These are phyloP conservation scores for Exophiala sideris DNA, from an alignment of 2,329 filamentous ascomycete genomes.

Conservation along the genomic window DNA sequence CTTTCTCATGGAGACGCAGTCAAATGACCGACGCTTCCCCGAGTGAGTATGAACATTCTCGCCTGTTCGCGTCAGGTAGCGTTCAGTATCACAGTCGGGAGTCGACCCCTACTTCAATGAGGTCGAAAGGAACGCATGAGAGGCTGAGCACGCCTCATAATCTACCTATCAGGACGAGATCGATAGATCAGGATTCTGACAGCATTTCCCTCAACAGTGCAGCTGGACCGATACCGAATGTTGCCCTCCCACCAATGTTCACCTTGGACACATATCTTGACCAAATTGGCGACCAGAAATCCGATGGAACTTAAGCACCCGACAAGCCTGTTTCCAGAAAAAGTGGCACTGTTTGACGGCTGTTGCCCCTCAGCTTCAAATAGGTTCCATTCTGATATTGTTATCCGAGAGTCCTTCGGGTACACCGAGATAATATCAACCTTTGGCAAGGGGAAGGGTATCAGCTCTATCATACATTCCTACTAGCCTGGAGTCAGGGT, in stretches of 20 bases:
- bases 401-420: too few species aligned
- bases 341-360: too few species aligned
- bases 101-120: neutral
- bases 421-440: too few species aligned
- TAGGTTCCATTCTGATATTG: too few species aligned
- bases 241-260: constrained; percentile 13
- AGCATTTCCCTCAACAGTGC: neutral
- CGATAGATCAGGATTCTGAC: neutral
- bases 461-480: too few species aligned
- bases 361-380: too few species aligned
- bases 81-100: neutral
- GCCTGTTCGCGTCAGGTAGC: neutral
- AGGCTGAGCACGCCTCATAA: neutral
- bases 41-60: neutral
- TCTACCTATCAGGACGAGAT: neutral
- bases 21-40: neutral
- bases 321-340: neutral
- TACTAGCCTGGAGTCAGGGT: too few species aligned
- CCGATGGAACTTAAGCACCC: neutral
- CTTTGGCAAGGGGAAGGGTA: too few species aligned
- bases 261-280: constrained; percentile 17
- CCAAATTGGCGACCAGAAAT: constrained; percentile 2
- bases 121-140: neutral
- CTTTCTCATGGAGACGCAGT: neutral
- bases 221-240: neutral